Base-by-base conservation (phyloP, 352 stramenopile genomes). In the Pythium insidiosum region DNA sequence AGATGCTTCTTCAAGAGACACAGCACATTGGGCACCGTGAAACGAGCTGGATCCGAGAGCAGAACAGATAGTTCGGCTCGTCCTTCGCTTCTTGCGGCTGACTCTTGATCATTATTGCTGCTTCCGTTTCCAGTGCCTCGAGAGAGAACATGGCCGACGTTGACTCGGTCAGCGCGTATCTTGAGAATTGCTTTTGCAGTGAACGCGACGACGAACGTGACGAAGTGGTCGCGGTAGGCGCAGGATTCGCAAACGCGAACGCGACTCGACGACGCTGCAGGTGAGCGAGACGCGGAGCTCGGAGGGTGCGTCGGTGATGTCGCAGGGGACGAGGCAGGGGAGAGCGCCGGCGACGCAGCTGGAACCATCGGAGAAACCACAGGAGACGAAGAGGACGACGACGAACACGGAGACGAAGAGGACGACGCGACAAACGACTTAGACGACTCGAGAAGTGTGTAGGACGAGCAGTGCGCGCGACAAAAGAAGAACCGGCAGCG, bases 1-100 rank as follows among this genome's bases (percentile, higher is more conserved):
- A 52, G 22, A 35, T 70, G 58, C 26, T 70, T 70, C 16, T 60
- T 60, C 18, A 70, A 38, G 5, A 70, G 40, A 30, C 61, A 70
- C 35, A 66, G 47, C 30, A 70, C 36, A 21, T 70, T 66, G 19
- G 66, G 35, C 26, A 54, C 48, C 13, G 61, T 66, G 49, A 58
- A 66, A 34, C 38, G 63, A 13, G 61, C 43, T 0, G 39, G 29
- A 2, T 46, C 44, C 1, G 43, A 19, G 1, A 70, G 44, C 16
- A 70, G 31, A 34, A 54, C 31, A 22, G 58, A 26, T n/a, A 70
- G 35, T 16, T 70, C 61, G n/a, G n/a, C n/a, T n/a, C n/a, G n/a
- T n/a, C n/a, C n/a, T n/a, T n/a, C 7, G 9, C 35, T 16, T 16
- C 35, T 12, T 40, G 7, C 7, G 19, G 15, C 15, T 16, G 9